These are phyloP conservation scores for Alternaria sp. DNA, from an alignment of 2,329 filamentous ascomycete species.

Conservation along the genomic window DNA sequence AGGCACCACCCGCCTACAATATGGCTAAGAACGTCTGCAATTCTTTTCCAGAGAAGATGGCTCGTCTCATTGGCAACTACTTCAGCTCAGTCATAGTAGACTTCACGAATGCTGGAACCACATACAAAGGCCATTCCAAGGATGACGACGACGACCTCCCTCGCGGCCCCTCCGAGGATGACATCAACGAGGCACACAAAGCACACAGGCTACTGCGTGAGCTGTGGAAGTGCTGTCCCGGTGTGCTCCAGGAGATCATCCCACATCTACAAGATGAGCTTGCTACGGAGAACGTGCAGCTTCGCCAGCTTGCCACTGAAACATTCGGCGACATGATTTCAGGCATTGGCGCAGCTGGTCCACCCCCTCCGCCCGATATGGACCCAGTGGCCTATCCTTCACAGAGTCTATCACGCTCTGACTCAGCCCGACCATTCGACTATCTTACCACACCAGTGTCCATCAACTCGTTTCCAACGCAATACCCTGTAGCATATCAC, in stretches of 20 bases:
- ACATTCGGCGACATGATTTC: constrained; percentile 95
- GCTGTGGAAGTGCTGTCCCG: constrained; percentile 89
- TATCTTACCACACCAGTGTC: constrained; percentile 84
- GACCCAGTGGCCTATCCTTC: constrained; percentile 90
- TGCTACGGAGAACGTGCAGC: constrained; percentile 84
- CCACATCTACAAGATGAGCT: constrained; percentile 93
- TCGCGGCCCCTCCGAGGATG: constrained; percentile 77
- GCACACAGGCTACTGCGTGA: constrained; percentile 90
- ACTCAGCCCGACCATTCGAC: constrained; percentile 54
- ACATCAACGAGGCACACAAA: constrained; percentile 87
- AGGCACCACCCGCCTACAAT: constrained; percentile 90
- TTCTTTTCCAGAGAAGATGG: constrained; percentile 90
- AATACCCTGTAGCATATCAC: constrained; percentile 80
- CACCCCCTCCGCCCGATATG: constrained; percentile 74
- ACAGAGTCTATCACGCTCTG: constrained; percentile 61
- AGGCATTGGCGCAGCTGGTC: constrained; percentile 90
- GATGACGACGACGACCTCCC: constrained; percentile 57
- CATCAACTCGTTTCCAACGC: constrained; percentile 87
- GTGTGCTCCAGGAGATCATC: constrained; percentile 90
- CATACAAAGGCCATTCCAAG: constrained; percentile 39
- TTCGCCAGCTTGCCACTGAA: constrained; percentile 89
- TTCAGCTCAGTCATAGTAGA: constrained; percentile 97
- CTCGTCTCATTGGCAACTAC: constrained; percentile 91
- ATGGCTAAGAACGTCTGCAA: constrained; percentile 97
- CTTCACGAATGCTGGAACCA: constrained; percentile 61